These are phyloP conservation scores for Ceriops decandra DNA, from an alignment of 345 rosid genomes.

Conservation along the genomic window DNA sequence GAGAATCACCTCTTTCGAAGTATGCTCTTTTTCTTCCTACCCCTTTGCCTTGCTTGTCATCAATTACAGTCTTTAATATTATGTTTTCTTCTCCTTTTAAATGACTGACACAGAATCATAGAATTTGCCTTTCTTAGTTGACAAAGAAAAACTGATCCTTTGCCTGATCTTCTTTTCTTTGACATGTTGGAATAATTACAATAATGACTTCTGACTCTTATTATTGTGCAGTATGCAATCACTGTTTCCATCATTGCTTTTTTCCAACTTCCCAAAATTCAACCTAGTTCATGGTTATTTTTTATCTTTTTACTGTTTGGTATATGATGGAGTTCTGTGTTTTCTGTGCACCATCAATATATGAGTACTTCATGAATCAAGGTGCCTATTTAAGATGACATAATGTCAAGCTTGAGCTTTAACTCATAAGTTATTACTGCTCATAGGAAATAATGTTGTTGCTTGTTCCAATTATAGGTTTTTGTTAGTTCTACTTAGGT, in stretches of 20 bases:
- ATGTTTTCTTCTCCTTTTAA: neutral
- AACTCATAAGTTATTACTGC: too few species aligned
- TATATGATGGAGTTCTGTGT: too few species aligned
- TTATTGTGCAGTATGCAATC: neutral
- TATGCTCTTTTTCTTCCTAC: conserved; percentile 28
- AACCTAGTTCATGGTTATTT: conserved; percentile 26
- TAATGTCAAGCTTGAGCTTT: too few species aligned
- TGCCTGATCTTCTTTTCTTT: conserved; percentile 1
- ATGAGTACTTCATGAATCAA: too few species aligned
- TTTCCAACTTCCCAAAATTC: too few species aligned
- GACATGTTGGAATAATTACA: neutral
- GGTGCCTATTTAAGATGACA: too few species aligned
- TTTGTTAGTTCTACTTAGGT: too few species aligned
- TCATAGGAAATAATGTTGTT: too few species aligned
- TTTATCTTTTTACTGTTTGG: neutral
- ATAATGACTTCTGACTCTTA: neutral
- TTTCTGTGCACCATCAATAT: too few species aligned
- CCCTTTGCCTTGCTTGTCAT: neutral
- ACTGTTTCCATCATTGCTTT: neutral
- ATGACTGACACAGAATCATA: neutral
- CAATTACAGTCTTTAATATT: neutral
- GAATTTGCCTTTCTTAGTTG: neutral
- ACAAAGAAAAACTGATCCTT: neutral
- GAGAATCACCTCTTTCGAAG: conserved; percentile 97
- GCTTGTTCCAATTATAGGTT: too few species aligned